A percentile compares a stretch with the other conserved stretches of the same genome.
These are phyloP conservation scores for Phyllostachys edulis DNA, from an alignment of 176 grass and related monocot genomes.

Conservation along the genomic window DNA sequence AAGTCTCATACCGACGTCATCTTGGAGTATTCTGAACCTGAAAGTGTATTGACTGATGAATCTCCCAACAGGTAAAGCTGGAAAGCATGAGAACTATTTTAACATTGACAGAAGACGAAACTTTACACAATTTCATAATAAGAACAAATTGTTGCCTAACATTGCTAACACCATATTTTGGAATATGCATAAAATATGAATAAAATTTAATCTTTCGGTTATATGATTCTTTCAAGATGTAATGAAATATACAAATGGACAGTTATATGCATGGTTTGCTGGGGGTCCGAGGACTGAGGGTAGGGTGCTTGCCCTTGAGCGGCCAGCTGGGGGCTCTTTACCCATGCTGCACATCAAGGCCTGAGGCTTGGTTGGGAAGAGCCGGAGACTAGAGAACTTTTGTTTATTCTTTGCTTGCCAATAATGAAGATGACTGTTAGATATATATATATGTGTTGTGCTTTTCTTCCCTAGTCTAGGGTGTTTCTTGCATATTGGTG, in stretches of 20 bases:
- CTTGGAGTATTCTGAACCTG: constrained; percentile 93
- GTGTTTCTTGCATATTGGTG: too few species aligned
- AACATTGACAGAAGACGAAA: constrained; percentile 12
- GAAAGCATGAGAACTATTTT: constrained; percentile 31
- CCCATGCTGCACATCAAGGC: not conserved
- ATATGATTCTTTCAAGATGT: not conserved
- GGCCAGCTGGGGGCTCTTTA: not conserved
- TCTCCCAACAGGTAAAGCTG: constrained; percentile 90
- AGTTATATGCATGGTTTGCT: not conserved
- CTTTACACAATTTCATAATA: constrained; percentile 15
- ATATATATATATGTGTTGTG: too few species aligned
- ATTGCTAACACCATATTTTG: not conserved
- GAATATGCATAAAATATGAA: constrained; percentile 19
- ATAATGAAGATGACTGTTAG: not conserved
- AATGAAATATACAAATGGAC: not conserved
- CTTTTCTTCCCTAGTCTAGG: too few species aligned
- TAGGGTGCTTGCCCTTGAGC: not conserved
- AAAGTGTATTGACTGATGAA: constrained; percentile 83
- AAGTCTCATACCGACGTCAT: constrained; percentile 86
- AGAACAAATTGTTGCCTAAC: not conserved
- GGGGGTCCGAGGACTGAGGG: not conserved
- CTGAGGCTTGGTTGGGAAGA: not conserved
- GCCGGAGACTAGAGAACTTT: not conserved
- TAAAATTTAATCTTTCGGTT: constrained; percentile 14
- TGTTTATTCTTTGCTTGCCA: not conserved